Evolutionary conservation across 805 yeast species (phyloP).

Genomic region (Cyberlindnera xylosilytica): DNA sequence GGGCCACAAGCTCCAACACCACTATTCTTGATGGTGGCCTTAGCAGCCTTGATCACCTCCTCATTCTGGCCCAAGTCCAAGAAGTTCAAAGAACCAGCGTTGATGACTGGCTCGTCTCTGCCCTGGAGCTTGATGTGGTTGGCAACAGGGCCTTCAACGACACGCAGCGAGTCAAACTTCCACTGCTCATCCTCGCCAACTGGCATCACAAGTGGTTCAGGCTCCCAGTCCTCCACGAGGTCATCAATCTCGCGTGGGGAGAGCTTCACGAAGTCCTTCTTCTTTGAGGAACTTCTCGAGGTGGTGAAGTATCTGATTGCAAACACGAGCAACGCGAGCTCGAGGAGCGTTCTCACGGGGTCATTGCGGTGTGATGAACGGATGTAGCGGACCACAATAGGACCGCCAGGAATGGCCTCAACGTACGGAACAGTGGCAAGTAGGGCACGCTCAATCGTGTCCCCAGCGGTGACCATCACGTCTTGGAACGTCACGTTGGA

Average conservation of each 20-base stretch:
- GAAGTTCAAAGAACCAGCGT: conserved; percentile 71
- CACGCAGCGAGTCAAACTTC: conserved; percentile 64
- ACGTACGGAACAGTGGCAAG: conserved; percentile 11
- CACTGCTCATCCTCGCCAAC: conserved; percentile 50
- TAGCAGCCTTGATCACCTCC: conserved; percentile 49
- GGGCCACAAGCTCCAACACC: conserved; percentile 99
- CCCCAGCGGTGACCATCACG: conserved; percentile 11
- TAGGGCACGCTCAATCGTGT: conserved; percentile 7
- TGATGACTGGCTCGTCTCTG: conserved; percentile 43
- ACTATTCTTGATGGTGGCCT: conserved; percentile 54
- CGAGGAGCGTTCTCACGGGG: conserved; percentile 85
- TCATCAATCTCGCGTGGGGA: conserved; percentile 70
- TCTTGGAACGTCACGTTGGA: conserved; percentile 17
- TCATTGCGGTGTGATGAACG: conserved; percentile 87
- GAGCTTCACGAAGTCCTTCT: conserved; percentile 63
- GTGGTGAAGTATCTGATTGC: conserved; percentile 81
- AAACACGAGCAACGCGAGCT: conserved; percentile 69
- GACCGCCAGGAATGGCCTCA: conserved; percentile 51
- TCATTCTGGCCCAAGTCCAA: conserved; percentile 54
- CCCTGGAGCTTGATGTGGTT: conserved; percentile 25
- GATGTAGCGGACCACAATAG: conserved; percentile 63
- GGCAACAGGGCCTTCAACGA: conserved; percentile 50
- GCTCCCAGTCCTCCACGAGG: conserved; percentile 86
- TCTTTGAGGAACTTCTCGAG: conserved; percentile 71
- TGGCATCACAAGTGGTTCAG: conserved; percentile 72